phyloP scores from a whole-genome alignment of 2,329 filamentous ascomycete genomes.

The Ceratocystis colombiana region DNA sequence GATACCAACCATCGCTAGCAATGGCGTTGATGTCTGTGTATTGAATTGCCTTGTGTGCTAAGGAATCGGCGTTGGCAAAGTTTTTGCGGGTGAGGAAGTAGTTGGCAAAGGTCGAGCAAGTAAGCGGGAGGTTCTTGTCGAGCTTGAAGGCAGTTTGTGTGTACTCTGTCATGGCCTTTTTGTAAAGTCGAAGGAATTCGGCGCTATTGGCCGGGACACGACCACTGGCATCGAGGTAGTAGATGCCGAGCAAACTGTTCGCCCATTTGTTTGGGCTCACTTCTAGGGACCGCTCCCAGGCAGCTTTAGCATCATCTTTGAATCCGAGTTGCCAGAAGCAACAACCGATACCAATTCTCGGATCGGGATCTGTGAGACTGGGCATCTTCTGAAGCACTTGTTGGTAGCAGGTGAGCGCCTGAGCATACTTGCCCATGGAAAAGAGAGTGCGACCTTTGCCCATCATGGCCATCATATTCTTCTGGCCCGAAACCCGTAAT shows the following conservation, averaged over 20 bases:
- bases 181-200: conserved; percentile 75
- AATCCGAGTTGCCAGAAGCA: conserved; percentile 95
- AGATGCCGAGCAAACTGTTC: conserved; percentile 79
- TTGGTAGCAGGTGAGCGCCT: conserved; percentile 78
- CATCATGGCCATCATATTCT: conserved; percentile 85
- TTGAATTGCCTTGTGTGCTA: conserved; percentile 89
- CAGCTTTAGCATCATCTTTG: conserved; percentile 81
- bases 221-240: conserved; percentile 78
- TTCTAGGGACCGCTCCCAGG: conserved; percentile 82
- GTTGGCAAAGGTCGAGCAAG: conserved; percentile 78
- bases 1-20: conserved; percentile 94
- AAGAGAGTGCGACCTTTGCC: conserved; percentile 81
- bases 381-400: conserved; percentile 78
- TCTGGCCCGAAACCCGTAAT: conserved; percentile 68
- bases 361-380: conserved; percentile 81
- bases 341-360: conserved; percentile 88
- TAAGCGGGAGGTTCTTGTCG: conserved; percentile 81
- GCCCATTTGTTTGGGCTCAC: conserved; percentile 75
- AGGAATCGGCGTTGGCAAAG: conserved; percentile 68
- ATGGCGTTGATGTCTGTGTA: conserved; percentile 93
- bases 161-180: conserved; percentile 87
- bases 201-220: conserved; percentile 74
- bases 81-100: conserved; percentile 82
- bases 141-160: conserved; percentile 89
- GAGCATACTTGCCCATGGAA: conserved; percentile 73